Conservation (phyloP, 1,284 basidiomycete genomes). For the Pseudozyma tsukubaensis region DNA sequence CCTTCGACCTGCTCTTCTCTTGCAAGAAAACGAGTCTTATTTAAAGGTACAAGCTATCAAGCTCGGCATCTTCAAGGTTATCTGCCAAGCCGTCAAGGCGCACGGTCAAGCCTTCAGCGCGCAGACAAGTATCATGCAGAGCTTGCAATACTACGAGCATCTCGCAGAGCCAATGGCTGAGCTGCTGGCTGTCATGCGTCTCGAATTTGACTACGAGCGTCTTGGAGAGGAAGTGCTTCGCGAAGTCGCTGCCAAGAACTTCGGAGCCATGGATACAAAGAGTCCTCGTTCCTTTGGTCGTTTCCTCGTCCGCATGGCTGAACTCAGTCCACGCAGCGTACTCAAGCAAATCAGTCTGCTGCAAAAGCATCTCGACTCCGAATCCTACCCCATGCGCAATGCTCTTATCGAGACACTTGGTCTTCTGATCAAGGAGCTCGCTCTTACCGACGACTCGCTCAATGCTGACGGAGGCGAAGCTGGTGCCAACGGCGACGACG, state of each 20-base stretch:
- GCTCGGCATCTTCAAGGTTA: conserved; percentile 83
- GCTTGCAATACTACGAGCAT: conserved; percentile 92
- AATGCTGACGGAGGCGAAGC: conserved; percentile 24
- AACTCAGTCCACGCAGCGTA: conserved; percentile 84
- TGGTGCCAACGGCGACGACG: conserved; percentile 19
- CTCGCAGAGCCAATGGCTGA: conserved; percentile 94
- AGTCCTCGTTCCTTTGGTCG: conserved; percentile 85
- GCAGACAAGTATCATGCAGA: conserved; percentile 90
- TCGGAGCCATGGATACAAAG: conserved; percentile 85
- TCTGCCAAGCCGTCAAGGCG: conserved; percentile 90
- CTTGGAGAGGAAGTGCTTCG: conserved; percentile 89
- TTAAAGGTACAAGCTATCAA: conserved; percentile 84
- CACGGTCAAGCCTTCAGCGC: conserved; percentile 79
- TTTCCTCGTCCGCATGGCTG: conserved; percentile 85
- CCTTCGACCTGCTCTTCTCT: conserved; percentile 79
- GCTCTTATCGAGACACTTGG: conserved; percentile 68
- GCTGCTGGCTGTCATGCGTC: conserved; percentile 81
- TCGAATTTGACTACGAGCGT: conserved; percentile 88
- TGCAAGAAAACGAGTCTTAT: conserved; percentile 86
- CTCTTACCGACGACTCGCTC: conserved; percentile 57
- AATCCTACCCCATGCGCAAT: conserved; percentile 94
- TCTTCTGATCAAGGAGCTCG: conserved; percentile 70
- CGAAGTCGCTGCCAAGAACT: conserved; percentile 82
- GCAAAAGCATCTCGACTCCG: conserved; percentile 87
- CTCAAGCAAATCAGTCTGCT: conserved; percentile 90